Evolutionary conservation across 768 basidiomycete genomes (phyloP), one percentile per base, ranked within the genome.

Genomic region (Leucocoprinus birnbaumii): DNA sequence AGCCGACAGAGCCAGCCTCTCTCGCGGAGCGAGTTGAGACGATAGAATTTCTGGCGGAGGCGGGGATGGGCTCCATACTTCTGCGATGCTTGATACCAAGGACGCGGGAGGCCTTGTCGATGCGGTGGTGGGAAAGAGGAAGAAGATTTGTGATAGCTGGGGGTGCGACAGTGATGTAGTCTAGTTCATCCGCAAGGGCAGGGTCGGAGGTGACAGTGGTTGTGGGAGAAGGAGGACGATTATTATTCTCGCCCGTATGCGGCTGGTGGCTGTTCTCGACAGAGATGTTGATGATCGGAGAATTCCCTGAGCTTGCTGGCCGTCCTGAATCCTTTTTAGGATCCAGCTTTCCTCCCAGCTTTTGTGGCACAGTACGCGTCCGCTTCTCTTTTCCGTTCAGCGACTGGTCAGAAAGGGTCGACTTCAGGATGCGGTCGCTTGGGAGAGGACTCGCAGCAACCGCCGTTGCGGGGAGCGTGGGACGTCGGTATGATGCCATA

Each of bases 11-110:
- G 47, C 85, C 74, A 3, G 77, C 69, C 18, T 83, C 82, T 52
- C 80, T 77, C 42, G 76, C 78, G 18, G 86, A 87, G 63, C 82
- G 85, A 52, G 85, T 87, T 19, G 90, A 91, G 55, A 90, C 84
- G 60, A 92, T 80, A 38, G 89, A 91, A 49, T 80, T 87, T 62
- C 90, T 83, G 56, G 82, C 76, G 3, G 86, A 85, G 22, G 84
- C 88, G 48, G 89, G 89, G 61, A 91, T 87, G 59, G 90, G 90
- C 65, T 91, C 89, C 90, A 92, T 92, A 51, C 85, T 87, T 66
- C 75, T 79, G 59, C 84, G 79, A 67, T 90, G 89, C 46, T 76
- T 72, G 62, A 91, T 85, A 59, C 89, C 90, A 41, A 91, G 80
- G 51, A 91, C 77, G 59, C 88, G 79, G 21, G 89, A 85, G 21